A percentile compares a stretch with the other conserved stretches of the same genome.
Conservation (phyloP, 2,329 filamentous ascomycete genomes). For the Colletotrichum aenigma region DNA sequence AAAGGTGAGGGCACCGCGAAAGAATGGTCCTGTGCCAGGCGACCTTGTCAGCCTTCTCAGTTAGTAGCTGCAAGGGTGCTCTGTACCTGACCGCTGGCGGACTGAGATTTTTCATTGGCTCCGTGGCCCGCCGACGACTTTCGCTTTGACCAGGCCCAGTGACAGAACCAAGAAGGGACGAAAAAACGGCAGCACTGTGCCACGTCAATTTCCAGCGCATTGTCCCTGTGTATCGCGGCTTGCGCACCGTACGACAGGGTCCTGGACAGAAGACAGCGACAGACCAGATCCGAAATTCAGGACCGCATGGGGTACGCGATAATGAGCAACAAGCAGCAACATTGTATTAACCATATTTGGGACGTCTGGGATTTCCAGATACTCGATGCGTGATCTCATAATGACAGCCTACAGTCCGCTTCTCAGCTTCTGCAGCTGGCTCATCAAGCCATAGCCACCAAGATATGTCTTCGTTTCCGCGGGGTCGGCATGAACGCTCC, state of each 20-base stretch:
- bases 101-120: constrained; percentile 13
- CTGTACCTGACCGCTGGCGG: constrained; percentile 11
- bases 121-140: not conserved
- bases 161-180: not conserved
- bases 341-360: not conserved
- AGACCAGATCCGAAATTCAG: not conserved
- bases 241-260: not conserved
- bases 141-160: not conserved
- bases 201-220: not conserved
- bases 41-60: constrained; percentile 20
- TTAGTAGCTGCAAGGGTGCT: constrained; percentile 11
- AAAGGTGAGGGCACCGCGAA: constrained; percentile 6
- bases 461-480: constrained; percentile 47
- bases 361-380: not conserved
- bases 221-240: not conserved
- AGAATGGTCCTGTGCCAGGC: not conserved
- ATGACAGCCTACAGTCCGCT: constrained; percentile 46
- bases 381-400: not conserved
- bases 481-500: constrained; percentile 30
- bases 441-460: constrained; percentile 65
- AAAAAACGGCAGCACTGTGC: not conserved
- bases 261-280: not conserved
- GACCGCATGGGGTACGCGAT: not conserved
- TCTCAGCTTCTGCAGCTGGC: constrained; percentile 65
- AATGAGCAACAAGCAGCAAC: not conserved